Percentiles rank a stretch among this genome's conserved stretches.
Conservation (phyloP, 768 basidiomycete genomes). For the Hygrocybe punicea region DNA sequence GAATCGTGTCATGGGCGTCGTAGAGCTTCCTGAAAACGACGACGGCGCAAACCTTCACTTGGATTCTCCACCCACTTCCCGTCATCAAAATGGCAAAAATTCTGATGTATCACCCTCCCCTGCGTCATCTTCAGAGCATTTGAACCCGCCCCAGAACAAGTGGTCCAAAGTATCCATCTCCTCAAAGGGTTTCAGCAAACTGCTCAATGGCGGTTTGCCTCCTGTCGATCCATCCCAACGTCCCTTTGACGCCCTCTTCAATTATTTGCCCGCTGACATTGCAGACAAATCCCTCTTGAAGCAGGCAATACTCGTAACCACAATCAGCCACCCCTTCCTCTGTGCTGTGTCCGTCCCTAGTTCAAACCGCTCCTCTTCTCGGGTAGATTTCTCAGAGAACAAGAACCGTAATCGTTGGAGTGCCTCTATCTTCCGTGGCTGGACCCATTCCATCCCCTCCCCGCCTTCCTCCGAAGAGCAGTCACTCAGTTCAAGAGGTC, state of each 20-base stretch:
- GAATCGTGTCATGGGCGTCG: slow-evolving; percentile 19
- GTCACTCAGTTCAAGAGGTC: neutral
- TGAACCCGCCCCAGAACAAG: slow-evolving; percentile 1
- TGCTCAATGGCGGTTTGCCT: slow-evolving; percentile 1
- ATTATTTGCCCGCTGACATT: slow-evolving; percentile 39
- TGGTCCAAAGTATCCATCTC: slow-evolving; percentile 2
- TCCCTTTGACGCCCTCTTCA: slow-evolving; percentile 43
- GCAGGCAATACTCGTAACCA: slow-evolving; percentile 44
- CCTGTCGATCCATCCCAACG: slow-evolving; percentile 9
- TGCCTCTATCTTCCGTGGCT: neutral
- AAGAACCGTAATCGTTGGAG: neutral
- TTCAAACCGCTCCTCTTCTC: neutral
- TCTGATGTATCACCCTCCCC: neutral
- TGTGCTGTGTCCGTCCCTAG: slow-evolving; percentile 13
- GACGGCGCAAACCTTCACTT: slow-evolving; percentile 15
- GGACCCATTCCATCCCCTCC: slow-evolving; percentile 1
- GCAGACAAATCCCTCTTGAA: slow-evolving; percentile 45
- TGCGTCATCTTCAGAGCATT: slow-evolving; percentile 3
- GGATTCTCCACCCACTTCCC: too few relatives aligned
- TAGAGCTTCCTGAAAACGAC: slow-evolving; percentile 33
- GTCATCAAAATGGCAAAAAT: slow-evolving; percentile 22
- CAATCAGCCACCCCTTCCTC: slow-evolving; percentile 39
- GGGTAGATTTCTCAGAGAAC: neutral
- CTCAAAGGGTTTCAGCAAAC: neutral
- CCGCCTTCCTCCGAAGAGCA: slow-evolving; percentile 1